Evolutionary conservation across 129 eudicot species (phyloP).

Genomic region (Saposhnikovia divaricata): DNA sequence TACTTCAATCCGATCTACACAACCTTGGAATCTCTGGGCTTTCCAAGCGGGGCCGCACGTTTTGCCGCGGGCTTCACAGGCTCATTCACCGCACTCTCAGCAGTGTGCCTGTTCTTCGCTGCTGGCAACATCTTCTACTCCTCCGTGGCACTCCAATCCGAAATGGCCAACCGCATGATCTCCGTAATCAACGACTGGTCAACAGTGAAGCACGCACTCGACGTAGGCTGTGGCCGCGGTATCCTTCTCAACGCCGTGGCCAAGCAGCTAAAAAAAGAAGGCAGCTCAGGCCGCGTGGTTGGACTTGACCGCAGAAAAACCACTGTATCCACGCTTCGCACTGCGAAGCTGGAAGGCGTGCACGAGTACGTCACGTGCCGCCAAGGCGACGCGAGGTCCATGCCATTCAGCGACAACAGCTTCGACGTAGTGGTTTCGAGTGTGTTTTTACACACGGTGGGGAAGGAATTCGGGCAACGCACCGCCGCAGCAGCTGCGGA

Average conservation of each 20-base stretch:
- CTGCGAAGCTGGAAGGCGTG: constrained; percentile 73
- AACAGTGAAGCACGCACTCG: constrained; percentile 60
- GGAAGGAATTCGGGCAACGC: constrained; percentile 62
- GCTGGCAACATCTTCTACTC: constrained; percentile 78
- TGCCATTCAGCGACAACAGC: constrained; percentile 67
- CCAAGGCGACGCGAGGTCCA: constrained; percentile 65
- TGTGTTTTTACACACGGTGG: constrained; percentile 64
- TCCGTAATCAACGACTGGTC: constrained; percentile 68
- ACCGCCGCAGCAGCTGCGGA: constrained; percentile 86
- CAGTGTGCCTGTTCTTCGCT: constrained; percentile 73
- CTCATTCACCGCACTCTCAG: constrained; percentile 72
- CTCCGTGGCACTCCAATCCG: constrained; percentile 70
- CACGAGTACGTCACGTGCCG: constrained; percentile 91
- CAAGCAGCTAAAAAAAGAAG: constrained; percentile 65
- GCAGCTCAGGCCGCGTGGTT: constrained; percentile 76
- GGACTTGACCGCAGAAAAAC: constrained; percentile 48
- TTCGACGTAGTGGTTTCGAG: constrained; percentile 96
- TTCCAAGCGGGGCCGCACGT: constrained; percentile 44
- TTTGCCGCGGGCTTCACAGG: constrained; percentile 85
- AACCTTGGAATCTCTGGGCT: constrained; percentile 30
- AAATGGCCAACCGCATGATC: constrained; percentile 74
- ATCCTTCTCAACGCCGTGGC: constrained; percentile 82
- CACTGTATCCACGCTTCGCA: constrained; percentile 47
- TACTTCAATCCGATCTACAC: constrained; percentile 53
- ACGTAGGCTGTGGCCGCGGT: constrained; percentile 93